Base-by-base conservation (phyloP, 495 filamentous ascomycete species). In the Apiosordaria backusii region DNA sequence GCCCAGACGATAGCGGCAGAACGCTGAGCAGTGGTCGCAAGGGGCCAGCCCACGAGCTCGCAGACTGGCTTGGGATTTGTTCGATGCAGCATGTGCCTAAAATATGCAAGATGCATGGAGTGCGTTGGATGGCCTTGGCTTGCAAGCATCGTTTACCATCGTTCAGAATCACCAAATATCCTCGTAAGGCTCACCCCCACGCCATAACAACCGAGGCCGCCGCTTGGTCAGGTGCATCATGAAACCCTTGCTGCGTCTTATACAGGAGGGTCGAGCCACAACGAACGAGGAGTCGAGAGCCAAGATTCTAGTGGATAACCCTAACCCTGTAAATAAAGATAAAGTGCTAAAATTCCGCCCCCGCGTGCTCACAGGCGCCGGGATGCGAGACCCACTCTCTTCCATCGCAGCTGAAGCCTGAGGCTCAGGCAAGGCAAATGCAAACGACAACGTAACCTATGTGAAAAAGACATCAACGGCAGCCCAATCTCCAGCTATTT, bases 31-130 rank as follows among this genome's bases (percentile, higher is more conserved):
- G 63, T 69, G 23, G 61, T 57, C 58, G 68, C 62, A 60, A 61
- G 65, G 65, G 61, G 65, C 59, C 35, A 29, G 69, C 50, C 67
- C 74, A 74, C 74, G 72, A 61, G 74, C 65, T 61, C 40, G 53
- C 50, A 64, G 23, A 24, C 55, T 15, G 61, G 59, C 13, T 67
- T 71, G 61, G 69, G 66, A 73, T 74, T 74, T 72, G 72, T 58
- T 64, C 67, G 62, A 65, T 50, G 63, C 67, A 64, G 24, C 45
- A 63, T 63, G 64, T 55, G 67, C 62, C 63, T 64, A 63, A 55
- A 63, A 54, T 35, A 63, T 63, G 61, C 16, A 25, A n/a, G 57
- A 27, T 25, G 24, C 18, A 27, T 35, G 25, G 18, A 19, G 59
- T 45, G 59, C 26, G 26, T 61, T 61, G 25, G 59, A 3, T 25